These are phyloP conservation scores for Tolypocladium amazonense DNA, from an alignment of 2,329 filamentous ascomycete genomes.

Conservation along the genomic window DNA sequence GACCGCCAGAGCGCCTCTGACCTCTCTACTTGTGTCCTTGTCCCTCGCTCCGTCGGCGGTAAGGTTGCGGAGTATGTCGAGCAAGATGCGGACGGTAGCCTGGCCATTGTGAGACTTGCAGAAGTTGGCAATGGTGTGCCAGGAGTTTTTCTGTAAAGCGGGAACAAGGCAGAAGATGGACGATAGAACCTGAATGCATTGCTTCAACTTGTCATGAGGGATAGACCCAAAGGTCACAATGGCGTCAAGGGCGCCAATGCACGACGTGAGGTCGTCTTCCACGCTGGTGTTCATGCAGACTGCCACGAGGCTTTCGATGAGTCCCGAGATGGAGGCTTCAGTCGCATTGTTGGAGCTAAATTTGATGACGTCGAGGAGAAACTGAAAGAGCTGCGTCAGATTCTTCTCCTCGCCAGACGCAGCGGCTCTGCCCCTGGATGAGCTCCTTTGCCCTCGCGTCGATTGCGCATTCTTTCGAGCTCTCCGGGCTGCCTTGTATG, in stretches of 20 bases:
- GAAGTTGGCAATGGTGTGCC: conserved; percentile 60
- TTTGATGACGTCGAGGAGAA: conserved; percentile 59
- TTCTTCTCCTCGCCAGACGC: conserved; percentile 47
- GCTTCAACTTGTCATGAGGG: conserved; percentile 49
- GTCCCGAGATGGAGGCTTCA: conserved; percentile 46
- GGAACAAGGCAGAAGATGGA: conserved; percentile 59
- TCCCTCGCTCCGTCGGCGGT: conserved; percentile 32
- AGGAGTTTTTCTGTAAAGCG: conserved; percentile 50
- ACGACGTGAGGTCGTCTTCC: conserved; percentile 54
- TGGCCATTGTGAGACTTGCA: conserved; percentile 66
- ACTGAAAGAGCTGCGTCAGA: conserved; percentile 53
- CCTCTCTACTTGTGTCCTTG: conserved; percentile 42
- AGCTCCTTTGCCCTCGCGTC: conserved; percentile 22
- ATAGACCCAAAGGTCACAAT: conserved; percentile 65
- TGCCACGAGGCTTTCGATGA: conserved; percentile 52
- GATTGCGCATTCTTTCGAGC: conserved; percentile 37
- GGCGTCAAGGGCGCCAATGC: conserved; percentile 57
- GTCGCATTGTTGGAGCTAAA: conserved; percentile 63
- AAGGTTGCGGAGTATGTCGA: conserved; percentile 48
- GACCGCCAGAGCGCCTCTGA: conserved; percentile 53
- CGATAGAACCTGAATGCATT: conserved; percentile 60
- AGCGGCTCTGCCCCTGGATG: conserved; percentile 24
- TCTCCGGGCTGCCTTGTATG: conserved; percentile 40
- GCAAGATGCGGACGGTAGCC: conserved; percentile 52
- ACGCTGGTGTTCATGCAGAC: conserved; percentile 60